Conservation (phyloP, 1,139 yeast species). For the Hansenula sp. region DNA sequence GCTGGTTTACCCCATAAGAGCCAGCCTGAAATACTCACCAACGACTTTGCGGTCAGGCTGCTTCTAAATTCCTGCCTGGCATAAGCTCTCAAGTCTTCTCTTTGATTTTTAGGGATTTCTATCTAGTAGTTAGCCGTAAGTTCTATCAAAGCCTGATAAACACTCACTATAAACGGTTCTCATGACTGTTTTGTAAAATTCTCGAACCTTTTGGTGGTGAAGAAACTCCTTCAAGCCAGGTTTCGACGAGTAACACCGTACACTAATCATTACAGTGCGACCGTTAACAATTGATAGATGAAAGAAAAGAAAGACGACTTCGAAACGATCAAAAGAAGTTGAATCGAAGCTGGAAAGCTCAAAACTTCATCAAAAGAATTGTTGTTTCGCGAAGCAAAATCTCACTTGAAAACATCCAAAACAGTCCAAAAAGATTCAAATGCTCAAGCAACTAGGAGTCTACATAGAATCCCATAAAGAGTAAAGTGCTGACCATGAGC, state of each 20-base stretch:
- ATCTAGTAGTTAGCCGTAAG: too few species aligned
- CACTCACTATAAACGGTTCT: constrained; percentile 12
- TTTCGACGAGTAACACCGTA: background rate
- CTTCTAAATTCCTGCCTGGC: constrained; percentile 8
- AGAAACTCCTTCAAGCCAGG: constrained; percentile 5
- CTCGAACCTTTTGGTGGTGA: constrained; percentile 11
- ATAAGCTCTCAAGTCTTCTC: constrained; percentile 3
- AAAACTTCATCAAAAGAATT: too few species aligned
- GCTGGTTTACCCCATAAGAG: background rate
- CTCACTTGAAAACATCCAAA: too few species aligned
- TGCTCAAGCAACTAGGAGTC: too few species aligned
- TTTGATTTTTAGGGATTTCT: constrained; percentile 5
- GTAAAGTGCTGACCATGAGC: background rate
- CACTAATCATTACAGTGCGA: background rate
- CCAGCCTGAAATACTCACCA: background rate
- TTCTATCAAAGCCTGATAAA: too few species aligned
- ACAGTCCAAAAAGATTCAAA: too few species aligned
- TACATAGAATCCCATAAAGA: background rate
- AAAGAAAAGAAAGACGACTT: too few species aligned
- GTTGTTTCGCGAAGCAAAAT: too few species aligned
- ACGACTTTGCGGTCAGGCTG: background rate
- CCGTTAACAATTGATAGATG: background rate
- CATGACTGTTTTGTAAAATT: constrained; percentile 9
- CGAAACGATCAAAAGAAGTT: too few species aligned
- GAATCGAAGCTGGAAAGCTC: too few species aligned